These are phyloP conservation scores for Boletellus emodensis DNA, from an alignment of 768 basidiomycete species.

Conservation along the genomic window DNA sequence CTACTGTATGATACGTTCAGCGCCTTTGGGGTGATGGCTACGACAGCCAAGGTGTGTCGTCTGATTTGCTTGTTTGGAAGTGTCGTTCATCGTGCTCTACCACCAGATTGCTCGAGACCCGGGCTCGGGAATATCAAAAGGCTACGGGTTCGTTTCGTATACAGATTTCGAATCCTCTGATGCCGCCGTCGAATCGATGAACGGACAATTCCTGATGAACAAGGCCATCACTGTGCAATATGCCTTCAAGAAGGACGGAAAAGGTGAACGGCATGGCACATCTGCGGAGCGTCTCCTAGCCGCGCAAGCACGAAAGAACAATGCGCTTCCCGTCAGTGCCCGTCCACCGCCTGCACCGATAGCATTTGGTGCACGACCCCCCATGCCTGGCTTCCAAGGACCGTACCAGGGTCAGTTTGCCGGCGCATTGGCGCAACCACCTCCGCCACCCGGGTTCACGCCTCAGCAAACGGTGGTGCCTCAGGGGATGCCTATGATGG, in stretches of 20 bases:
- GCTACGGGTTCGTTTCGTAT: constrained; percentile 96
- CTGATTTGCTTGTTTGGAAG: background rate
- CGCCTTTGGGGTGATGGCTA: constrained; percentile 90
- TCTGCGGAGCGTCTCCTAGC: constrained; percentile 95
- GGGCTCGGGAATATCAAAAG: constrained; percentile 80
- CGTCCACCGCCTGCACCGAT: constrained; percentile 75
- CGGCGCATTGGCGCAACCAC: constrained; percentile 76
- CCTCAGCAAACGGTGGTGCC: constrained; percentile 67
- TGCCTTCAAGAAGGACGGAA: constrained; percentile 99
- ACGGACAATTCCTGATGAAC: constrained; percentile 96
- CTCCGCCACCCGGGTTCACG: constrained; percentile 77
- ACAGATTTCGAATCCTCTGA: constrained; percentile 98
- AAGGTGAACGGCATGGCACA: constrained; percentile 96
- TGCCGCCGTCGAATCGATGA: constrained; percentile 95
- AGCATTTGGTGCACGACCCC: constrained; percentile 62
- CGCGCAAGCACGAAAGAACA: constrained; percentile 93
- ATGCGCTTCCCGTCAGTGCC: constrained; percentile 74
- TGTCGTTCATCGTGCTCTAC: constrained; percentile 2
- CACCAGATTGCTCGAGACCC: constrained; percentile 88
- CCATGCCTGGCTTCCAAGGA: constrained; percentile 68
- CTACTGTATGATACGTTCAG: constrained; percentile 93
- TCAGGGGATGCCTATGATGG: constrained; percentile 35
- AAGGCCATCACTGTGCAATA: constrained; percentile 97
- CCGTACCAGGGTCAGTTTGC: constrained; percentile 93
- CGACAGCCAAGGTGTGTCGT: constrained; percentile 69